Evolutionary conservation across 495 filamentous ascomycete species (phyloP).

Genomic region (Tuber magnatum): DNA sequence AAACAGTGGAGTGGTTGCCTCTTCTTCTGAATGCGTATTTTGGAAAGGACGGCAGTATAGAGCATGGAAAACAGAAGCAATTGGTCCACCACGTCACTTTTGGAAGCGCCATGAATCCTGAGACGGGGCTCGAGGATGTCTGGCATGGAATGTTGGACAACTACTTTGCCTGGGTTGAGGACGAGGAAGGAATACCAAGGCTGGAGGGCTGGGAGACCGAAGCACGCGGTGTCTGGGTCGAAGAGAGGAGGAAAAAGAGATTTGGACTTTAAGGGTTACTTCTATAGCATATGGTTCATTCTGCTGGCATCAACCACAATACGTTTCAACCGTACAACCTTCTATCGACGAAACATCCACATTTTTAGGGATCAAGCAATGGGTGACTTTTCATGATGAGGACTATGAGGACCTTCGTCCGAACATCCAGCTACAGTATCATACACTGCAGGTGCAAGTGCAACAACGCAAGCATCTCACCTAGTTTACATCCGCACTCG

Average conservation of each 20-base stretch:
- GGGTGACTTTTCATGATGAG: constrained; percentile 1
- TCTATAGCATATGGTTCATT: background rate
- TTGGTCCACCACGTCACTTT: constrained; percentile 36
- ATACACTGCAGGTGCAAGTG: background rate
- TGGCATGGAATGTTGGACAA: constrained; percentile 38
- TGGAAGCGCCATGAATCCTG: constrained; percentile 23
- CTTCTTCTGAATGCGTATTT: constrained; percentile 25
- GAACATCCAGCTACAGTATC: background rate
- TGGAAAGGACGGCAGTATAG: constrained; percentile 5
- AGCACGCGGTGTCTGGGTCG: constrained; percentile 24
- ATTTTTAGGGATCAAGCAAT: background rate
- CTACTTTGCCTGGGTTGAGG: constrained; percentile 28
- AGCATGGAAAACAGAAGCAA: constrained; percentile 9
- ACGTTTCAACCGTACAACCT: background rate
- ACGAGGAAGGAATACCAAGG: constrained; percentile 20
- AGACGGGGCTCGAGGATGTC: constrained; percentile 32
- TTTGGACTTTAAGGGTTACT: background rate
- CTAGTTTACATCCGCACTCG: background rate
- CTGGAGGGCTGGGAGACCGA: constrained; percentile 31
- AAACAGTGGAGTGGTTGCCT: constrained; percentile 32
- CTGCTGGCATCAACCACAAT: background rate
- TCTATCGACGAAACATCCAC: background rate
- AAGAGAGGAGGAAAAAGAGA: constrained; percentile 23
- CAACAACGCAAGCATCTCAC: background rate
- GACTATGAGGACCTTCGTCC: background rate